Evolutionary conservation across 2,329 filamentous ascomycete species (phyloP), one percentile per base, ranked within the genome.

Genomic region (Chaetomium sp.): DNA sequence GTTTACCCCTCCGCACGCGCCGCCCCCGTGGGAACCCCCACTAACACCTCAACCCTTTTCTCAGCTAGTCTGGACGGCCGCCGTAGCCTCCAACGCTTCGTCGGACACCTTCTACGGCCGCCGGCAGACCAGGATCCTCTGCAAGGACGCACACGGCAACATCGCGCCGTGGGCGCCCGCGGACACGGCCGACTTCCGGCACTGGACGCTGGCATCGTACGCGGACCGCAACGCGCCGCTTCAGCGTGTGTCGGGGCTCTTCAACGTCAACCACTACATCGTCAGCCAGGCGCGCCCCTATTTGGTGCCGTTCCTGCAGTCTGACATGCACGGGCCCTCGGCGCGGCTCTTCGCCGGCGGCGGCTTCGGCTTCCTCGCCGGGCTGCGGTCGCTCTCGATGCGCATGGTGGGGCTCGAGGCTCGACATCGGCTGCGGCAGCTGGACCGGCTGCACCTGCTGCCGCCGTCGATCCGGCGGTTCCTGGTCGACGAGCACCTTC

Each of bases 211-310:
- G 65, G 83, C 85, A 23, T 85, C 83, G 7, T 88, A 90, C 75
- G 83, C 83, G 50, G 88, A 91, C 67, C 86, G 86, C 50, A 88
- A 85, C 72, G 83, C 83, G 0, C 85, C 84, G 1, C 83, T 95
- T 1, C 83, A 87, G 61, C 86, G 91, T 47, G 88, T 95, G 33
- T 87, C 90, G 7, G 90, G 94, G 77, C 85, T 94, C 12, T 95
- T 95, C 83, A 96, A 96, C 74, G 91, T 96, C 60, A 96, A 97
- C 74, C 93, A 97, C 79, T 97, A 96, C 78, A 92, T 98, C 69
- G 88, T 98, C 70, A 95, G 91, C 69, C 94, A 97, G 79, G 93
- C 94, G 0, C 85, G 93, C 3, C 94, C 94, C 0, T 97, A 96
- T 76, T 82, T 97, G 19, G 89, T 94, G 31, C 93, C 93, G 0